These are phyloP conservation scores for Poteriospumella lacustris DNA, from an alignment of 108 stramenopile species.

Conservation along the genomic window DNA sequence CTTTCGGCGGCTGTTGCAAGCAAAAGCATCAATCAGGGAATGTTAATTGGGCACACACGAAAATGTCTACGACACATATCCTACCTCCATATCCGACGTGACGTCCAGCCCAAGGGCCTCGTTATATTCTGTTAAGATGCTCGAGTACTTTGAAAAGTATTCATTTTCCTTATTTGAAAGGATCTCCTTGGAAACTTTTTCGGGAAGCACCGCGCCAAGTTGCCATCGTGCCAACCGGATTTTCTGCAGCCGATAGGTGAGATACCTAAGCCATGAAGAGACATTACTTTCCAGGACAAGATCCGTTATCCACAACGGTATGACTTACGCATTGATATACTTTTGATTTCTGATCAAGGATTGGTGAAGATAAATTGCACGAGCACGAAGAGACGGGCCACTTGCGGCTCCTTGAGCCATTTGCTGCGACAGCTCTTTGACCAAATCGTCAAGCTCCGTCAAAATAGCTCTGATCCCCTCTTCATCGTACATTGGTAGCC, in stretches of 20 bases:
- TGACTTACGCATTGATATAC: background rate
- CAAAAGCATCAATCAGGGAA: too few species aligned
- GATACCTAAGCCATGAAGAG: background rate
- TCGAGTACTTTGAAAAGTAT: background rate
- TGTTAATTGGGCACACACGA: too few species aligned
- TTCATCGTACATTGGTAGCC: background rate
- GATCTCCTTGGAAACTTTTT: background rate
- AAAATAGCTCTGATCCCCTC: background rate
- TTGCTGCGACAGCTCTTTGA: background rate
- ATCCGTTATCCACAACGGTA: background rate
- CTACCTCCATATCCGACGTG: background rate
- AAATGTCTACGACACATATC: too few species aligned
- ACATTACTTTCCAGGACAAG: background rate
- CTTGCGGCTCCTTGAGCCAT: background rate
- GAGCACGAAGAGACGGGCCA: background rate
- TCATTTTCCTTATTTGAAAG: background rate
- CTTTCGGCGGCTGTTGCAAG: constrained; percentile 10
- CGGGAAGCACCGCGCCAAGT: background rate
- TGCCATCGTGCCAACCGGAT: background rate
- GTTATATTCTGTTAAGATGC: background rate
- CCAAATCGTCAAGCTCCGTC: background rate
- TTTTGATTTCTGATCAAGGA: background rate
- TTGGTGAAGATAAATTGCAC: background rate
- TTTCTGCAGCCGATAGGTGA: background rate
- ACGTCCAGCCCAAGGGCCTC: background rate